Evolutionary conservation across 1,139 yeast genomes (phyloP).

Genomic region (Kodamaea plutei): DNA sequence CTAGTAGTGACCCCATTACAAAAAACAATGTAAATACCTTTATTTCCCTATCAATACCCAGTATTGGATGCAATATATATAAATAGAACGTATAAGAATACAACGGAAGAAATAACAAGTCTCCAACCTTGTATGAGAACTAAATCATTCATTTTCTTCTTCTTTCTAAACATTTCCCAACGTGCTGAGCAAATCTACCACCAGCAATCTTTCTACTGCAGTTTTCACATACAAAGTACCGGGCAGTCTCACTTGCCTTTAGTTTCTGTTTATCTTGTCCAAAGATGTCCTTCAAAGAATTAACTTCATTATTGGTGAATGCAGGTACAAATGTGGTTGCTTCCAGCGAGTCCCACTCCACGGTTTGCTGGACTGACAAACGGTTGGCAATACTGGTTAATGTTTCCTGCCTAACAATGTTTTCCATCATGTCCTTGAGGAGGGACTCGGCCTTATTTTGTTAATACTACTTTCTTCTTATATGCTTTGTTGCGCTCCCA

Average conservation of each 20-base stretch:
- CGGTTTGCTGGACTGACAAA: constrained; percentile 19
- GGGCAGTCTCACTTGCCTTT: constrained; percentile 35
- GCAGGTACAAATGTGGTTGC: constrained; percentile 5
- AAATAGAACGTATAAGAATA: no score
- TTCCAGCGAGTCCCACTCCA: constrained; percentile 10
- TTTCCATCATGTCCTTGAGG: constrained; percentile 31
- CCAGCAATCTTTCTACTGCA: constrained; percentile 89
- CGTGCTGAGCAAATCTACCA: constrained; percentile 86
- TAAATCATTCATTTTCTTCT: constrained; percentile 16
- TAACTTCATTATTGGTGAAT: constrained; percentile 10
- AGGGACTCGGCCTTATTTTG: constrained; percentile 20
- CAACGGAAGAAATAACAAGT: no score
- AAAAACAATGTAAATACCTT: no score
- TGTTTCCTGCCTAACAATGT: constrained; percentile 33
- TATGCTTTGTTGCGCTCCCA: background rate
- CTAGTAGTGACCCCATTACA: no score
- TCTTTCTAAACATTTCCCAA: constrained; percentile 74
- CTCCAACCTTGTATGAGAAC: no score
- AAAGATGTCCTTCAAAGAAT: constrained; percentile 32
- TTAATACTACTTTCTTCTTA: no score
- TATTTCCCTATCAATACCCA: no score
- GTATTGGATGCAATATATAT: no score
- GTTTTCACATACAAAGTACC: constrained; percentile 72
- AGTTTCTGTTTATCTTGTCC: constrained; percentile 40
- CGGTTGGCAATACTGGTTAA: constrained; percentile 26